Evolutionary conservation across 345 rosid species (phyloP), one percentile per base, ranked within the genome.

Genomic region (Sisymbrium altissimum): DNA sequence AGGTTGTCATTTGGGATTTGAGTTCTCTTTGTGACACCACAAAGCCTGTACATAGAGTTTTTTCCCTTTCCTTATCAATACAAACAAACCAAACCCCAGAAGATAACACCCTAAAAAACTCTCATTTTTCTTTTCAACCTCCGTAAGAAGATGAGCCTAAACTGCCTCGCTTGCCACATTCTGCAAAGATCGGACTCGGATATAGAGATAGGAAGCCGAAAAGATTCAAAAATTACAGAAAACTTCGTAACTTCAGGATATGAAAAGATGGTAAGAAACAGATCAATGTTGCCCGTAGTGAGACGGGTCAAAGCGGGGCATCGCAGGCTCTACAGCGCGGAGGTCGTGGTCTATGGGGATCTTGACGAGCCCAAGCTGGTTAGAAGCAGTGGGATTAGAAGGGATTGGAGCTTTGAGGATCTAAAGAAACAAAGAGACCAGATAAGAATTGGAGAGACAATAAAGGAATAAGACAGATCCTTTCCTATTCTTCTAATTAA

Each of bases 341-440:
- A 82, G 27, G 58, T 62, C 0, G 14, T 77, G 15, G 58, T 80
- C 27, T 83, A 62, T 45, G 71, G 35, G 4, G 76, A 23, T 0
- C 39, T 17, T 6, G 84, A 52, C 4, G 85, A 76, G 68, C 97
- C 96, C 1, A 94, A 44, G 84, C 69, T 94, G 86, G 76, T 83
- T 11, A 81, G 97, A 76, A 94, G 97, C 76, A 73, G 84, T 63
- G 98, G 97, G 38, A 83, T 91, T 77, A 87, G 97, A 80, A 88
- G 98, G 71, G 94, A 94, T 74, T 94, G 97, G 98, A 94, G 97
- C 83, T 91, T 94, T 64, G 95, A 94, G 81, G 87, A 91, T 80
- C 81, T 91, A 77, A 64, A 77, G 62, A 77, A 77, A 64, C 76
- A 71, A 39, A 71, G 72, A 71, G 76, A 71, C 18, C n/a, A 33